Conservation (phyloP, 441 rosid genomes). For the Erodium texanum region DNA sequence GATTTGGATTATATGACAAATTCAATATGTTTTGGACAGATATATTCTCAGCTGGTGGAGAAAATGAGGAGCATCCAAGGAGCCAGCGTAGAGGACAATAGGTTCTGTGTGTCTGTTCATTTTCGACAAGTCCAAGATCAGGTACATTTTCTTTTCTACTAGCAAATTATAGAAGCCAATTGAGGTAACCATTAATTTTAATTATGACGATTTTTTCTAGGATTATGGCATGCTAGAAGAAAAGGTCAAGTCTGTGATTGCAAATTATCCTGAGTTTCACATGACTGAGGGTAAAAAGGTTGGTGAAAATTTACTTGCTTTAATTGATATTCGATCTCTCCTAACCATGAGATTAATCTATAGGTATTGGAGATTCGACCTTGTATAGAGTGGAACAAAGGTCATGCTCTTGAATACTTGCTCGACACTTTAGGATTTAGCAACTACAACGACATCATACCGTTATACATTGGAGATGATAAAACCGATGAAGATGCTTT, state of each 20-base stretch:
- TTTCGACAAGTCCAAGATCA: slow-evolving; percentile 30
- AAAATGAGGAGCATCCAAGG: slow-evolving; percentile 26
- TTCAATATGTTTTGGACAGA: slow-evolving; percentile 27
- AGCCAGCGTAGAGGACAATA: slow-evolving; percentile 34
- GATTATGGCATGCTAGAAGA: slow-evolving; percentile 31
- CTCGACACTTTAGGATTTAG: slow-evolving; percentile 32
- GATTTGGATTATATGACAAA: slow-evolving; percentile 31
- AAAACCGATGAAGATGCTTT: slow-evolving; percentile 42
- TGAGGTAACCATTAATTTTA: neutral
- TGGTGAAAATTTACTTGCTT: too few species aligned
- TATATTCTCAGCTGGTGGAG: slow-evolving; percentile 23
- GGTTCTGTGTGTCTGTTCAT: slow-evolving; percentile 40
- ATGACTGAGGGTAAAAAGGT: slow-evolving; percentile 36
- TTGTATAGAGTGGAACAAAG: slow-evolving; percentile 43
- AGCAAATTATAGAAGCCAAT: too few species aligned
- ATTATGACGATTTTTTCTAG: slow-evolving; percentile 44
- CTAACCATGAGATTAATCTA: too few species aligned
- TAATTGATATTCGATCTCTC: too few species aligned
- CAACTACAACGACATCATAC: slow-evolving; percentile 29
- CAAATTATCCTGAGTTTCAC: slow-evolving; percentile 25
- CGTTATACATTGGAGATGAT: slow-evolving; percentile 46
- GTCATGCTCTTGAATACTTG: slow-evolving; percentile 35
- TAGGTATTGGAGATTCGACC: slow-evolving; percentile 41
- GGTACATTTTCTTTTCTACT: slow-evolving; percentile 13
- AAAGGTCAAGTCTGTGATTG: slow-evolving; percentile 38